phyloP scores from a whole-genome alignment of 495 filamentous ascomycete genomes.

The Penicillium fimorum region DNA sequence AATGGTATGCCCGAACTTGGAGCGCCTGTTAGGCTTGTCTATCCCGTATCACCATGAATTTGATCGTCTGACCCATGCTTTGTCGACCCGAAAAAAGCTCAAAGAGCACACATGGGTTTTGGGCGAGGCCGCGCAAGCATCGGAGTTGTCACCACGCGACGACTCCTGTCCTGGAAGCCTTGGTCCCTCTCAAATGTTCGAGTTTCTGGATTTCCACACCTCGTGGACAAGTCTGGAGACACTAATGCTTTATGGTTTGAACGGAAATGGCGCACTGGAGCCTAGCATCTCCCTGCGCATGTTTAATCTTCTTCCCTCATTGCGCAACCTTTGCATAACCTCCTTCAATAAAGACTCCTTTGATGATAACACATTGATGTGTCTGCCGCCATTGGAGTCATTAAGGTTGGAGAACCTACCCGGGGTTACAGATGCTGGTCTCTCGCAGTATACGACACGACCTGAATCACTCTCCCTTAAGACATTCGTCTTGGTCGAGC shows the following conservation, averaged over 20 bases:
- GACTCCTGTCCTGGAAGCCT: conserved; percentile 54
- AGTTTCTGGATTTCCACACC: conserved; percentile 67
- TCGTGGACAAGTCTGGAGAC: conserved; percentile 72
- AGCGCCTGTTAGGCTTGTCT: conserved; percentile 69
- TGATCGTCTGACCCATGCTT: conserved; percentile 71
- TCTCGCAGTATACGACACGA: conserved; percentile 67
- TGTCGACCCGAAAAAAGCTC: conserved; percentile 71
- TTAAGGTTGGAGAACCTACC: conserved; percentile 73
- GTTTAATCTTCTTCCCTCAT: conserved; percentile 63
- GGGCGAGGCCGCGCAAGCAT: conserved; percentile 45
- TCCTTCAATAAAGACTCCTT: conserved; percentile 70
- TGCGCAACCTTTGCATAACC: conserved; percentile 74
- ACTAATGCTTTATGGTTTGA: conserved; percentile 66
- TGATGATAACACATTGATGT: conserved; percentile 65
- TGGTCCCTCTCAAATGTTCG: conserved; percentile 59
- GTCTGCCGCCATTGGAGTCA: conserved; percentile 68
- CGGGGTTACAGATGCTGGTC: conserved; percentile 74
- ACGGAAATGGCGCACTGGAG: conserved; percentile 57
- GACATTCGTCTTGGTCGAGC: conserved; percentile 63
- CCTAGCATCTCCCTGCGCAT: conserved; percentile 66
- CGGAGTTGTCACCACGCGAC: conserved; percentile 44
- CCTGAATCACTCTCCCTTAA: conserved; percentile 54
- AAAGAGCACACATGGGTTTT: conserved; percentile 82
- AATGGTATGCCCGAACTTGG: conserved; percentile 84
- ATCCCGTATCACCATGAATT: conserved; percentile 69